Percentiles rank a stretch among this genome's conserved stretches.
Evolutionary conservation across 2,329 filamentous ascomycete genomes (phyloP).

Genomic region (Basipetospora sp.): DNA sequence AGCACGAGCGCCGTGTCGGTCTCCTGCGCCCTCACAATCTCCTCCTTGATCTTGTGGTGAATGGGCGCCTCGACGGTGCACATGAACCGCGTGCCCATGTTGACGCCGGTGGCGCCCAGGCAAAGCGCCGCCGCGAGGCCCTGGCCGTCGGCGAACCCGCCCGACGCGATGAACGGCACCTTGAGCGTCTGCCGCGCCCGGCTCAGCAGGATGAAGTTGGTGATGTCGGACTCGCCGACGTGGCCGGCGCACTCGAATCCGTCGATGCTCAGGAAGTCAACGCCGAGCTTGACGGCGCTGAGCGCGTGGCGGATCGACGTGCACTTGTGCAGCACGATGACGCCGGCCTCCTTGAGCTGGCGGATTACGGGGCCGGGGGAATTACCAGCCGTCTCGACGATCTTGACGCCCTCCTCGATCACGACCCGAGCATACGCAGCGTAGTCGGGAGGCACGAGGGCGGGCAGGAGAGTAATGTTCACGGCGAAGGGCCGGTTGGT

Average conservation of each 20-base stretch:
- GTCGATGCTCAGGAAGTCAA: slow-evolving; percentile 93
- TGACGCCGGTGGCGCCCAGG: slow-evolving; percentile 83
- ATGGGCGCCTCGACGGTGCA: slow-evolving; percentile 87
- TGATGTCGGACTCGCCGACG: slow-evolving; percentile 76
- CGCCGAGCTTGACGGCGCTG: slow-evolving; percentile 81
- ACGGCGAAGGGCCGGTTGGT: slow-evolving; percentile 74
- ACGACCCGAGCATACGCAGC: slow-evolving; percentile 78
- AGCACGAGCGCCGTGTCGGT: slow-evolving; percentile 82
- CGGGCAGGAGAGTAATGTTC: slow-evolving; percentile 85
- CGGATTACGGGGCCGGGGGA: slow-evolving; percentile 76
- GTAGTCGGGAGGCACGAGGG: slow-evolving; percentile 84
- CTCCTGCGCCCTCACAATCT: slow-evolving; percentile 78
- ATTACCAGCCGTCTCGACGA: slow-evolving; percentile 90
- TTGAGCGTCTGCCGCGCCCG: slow-evolving; percentile 69
- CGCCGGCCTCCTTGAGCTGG: slow-evolving; percentile 66
- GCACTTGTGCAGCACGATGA: slow-evolving; percentile 87
- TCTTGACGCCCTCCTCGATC: slow-evolving; percentile 79
- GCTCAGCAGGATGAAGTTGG: slow-evolving; percentile 77
- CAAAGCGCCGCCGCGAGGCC: slow-evolving; percentile 82
- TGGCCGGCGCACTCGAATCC: slow-evolving; percentile 93
- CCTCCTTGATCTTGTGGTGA: slow-evolving; percentile 82
- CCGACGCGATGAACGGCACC: slow-evolving; percentile 87
- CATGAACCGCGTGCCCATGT: slow-evolving; percentile 98
- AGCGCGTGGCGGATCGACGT: slow-evolving; percentile 89
- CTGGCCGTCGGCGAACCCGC: slow-evolving; percentile 88